Evolutionary conservation across 495 filamentous ascomycete species (phyloP).

Genomic region (Clohesyomyces aquaticus): DNA sequence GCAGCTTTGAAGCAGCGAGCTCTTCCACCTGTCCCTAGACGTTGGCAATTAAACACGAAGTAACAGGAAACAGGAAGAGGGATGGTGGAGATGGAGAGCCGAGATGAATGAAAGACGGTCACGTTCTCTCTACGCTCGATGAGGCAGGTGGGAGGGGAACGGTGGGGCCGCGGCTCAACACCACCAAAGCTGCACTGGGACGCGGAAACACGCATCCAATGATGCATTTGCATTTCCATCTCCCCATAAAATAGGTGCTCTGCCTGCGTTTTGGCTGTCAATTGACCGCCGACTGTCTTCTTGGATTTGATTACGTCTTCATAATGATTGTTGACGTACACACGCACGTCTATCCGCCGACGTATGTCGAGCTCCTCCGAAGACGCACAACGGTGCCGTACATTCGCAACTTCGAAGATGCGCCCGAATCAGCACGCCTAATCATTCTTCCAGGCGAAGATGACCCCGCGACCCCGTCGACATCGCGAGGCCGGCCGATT

Average conservation of each 20-base stretch:
- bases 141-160: constrained; percentile 31
- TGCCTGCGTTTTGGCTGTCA: too few species aligned
- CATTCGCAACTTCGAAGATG: constrained; percentile 67
- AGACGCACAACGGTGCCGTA: constrained; percentile 77
- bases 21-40: too few species aligned
- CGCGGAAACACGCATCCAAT: not conserved
- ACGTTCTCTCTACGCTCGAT: constrained; percentile 10
- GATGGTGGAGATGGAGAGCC: not conserved
- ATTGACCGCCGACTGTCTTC: too few species aligned
- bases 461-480: constrained; percentile 60
- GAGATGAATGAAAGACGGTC: not conserved
- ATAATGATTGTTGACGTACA: constrained; percentile 94
- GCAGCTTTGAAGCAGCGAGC: too few species aligned
- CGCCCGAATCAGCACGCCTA: constrained; percentile 63
- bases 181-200: constrained; percentile 1
- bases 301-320: too few species aligned
- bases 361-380: constrained; percentile 79
- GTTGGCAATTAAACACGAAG: too few species aligned
- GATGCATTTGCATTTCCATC: not conserved
- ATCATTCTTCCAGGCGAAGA: constrained; percentile 76
- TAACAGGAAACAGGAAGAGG: too few species aligned
- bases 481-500: constrained; percentile 67
- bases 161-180: constrained; percentile 20
- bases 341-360: constrained; percentile 90
- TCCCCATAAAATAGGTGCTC: too few species aligned